Evolutionary conservation across 2,329 filamentous ascomycete genomes (phyloP), one percentile per base, ranked within the genome.

Genomic region (Ophiocordyceps australis): DNA sequence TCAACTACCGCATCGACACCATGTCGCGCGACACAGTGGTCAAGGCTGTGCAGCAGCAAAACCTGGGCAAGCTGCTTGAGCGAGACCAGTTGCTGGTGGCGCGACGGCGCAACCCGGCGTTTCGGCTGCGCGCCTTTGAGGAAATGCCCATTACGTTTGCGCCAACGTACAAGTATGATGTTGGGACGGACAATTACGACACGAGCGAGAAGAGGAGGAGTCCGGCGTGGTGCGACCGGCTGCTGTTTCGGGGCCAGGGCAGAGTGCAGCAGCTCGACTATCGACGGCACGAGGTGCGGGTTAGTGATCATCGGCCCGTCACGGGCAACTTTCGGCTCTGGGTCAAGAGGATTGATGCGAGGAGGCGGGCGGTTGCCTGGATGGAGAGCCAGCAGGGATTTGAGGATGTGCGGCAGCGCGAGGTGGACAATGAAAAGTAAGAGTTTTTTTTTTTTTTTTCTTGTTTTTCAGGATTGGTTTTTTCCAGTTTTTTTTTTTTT

Each of bases 141-240:
- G 89, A 98, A 51, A 62, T 76, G 28, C 79, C 78, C 1, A 94
- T 98, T 40, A 76, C 72, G 0, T 98, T 98, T 46, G 75, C 82
- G 7, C 89, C 89, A 1, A 98, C 89, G 0, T 98, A 98, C 60
- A 98, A 98, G 48, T 98, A 98, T 47, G 89, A 98, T 39, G 82
- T 95, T 1, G 85, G 85, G 11, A 91, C 82, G 0, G 86, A 95
- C 43, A 77, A 71, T 6, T 98, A 95, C 48, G 89, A 98, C 46
- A 77, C 79, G 1, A 86, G 79, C 39, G 89, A 98, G 49, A 98
- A 98, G 61, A 81, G 81, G 48, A 70, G 89, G 25, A 77, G 81
- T 14, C 89, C 89, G 0, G 89, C 89, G 2, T 98, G 89, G 89
- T 98, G 89, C 47, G 89, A 98, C 55, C 71, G 89, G 19, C 55